Evolutionary conservation across 805 yeast species (phyloP).

Genomic region (Metschnikowia aberdeeniae): DNA sequence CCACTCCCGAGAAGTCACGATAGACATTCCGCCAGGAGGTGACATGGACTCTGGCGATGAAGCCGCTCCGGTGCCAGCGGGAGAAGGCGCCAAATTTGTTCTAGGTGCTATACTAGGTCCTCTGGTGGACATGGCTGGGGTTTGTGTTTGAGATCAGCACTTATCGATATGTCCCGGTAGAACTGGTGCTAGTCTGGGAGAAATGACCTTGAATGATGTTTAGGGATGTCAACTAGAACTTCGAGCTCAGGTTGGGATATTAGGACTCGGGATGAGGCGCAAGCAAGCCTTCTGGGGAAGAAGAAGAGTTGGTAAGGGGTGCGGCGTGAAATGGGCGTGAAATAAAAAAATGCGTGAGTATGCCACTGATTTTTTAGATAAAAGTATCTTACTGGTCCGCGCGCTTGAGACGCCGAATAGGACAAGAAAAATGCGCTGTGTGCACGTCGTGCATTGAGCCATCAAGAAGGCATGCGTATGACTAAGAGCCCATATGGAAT

Average conservation of each 20-base stretch:
- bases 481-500: background rate
- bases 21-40: conserved; percentile 28
- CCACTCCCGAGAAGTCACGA: conserved; percentile 58
- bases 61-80: conserved; percentile 13
- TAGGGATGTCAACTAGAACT: no score
- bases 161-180: no score
- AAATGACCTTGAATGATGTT: no score
- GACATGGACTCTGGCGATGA: conserved; percentile 17
- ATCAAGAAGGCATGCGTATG: background rate
- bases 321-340: background rate
- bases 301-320: background rate
- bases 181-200: no score
- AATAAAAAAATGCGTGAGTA: conserved; percentile 6
- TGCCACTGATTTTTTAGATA: conserved; percentile 20
- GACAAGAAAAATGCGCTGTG: background rate
- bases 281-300: background rate
- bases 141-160: no score
- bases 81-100: conserved; percentile 15
- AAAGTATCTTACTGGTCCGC: conserved; percentile 8
- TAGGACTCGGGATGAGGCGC: no score
- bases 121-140: conserved; percentile 10
- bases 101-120: conserved; percentile 20
- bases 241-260: no score
- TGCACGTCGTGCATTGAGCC: conserved; percentile 2
- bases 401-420: conserved; percentile 2